Evolutionary conservation across 306 rosid species (phyloP).

Genomic region (Ormosia semicastrata): DNA sequence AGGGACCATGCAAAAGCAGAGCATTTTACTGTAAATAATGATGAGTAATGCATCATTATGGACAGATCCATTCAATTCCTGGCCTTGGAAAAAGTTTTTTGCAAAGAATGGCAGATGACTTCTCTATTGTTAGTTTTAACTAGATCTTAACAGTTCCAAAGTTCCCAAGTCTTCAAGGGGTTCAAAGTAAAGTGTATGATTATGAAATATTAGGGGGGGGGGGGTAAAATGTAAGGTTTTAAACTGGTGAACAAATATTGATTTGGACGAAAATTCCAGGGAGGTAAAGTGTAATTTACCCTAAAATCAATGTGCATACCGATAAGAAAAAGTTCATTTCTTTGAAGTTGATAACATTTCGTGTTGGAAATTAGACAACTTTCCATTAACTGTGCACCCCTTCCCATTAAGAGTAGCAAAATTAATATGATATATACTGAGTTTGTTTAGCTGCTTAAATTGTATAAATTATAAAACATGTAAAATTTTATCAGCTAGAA

Average conservation of each 20-base stretch:
- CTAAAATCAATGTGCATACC: background rate
- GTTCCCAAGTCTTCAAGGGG: background rate
- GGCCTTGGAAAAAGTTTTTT: background rate
- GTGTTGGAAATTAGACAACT: background rate
- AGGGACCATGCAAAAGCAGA: background rate
- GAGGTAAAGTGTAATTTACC: background rate
- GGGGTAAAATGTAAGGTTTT: background rate
- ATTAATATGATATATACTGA: background rate
- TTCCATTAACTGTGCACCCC: background rate
- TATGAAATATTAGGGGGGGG: background rate
- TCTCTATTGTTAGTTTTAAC: background rate
- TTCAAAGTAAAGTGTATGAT: background rate
- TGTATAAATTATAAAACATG: background rate
- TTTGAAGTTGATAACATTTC: background rate
- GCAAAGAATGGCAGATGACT: background rate
- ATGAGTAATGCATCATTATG: background rate
- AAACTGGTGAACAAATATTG: background rate
- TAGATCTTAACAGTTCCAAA: background rate
- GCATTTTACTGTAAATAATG: background rate
- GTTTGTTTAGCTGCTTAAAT: background rate
- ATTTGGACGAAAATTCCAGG: background rate
- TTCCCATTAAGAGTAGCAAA: background rate
- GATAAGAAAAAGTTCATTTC: background rate
- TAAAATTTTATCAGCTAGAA: background rate
- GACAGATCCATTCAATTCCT: background rate